Conservation (phyloP, 768 basidiomycete genomes). For the Xanthoconium purpureum region DNA sequence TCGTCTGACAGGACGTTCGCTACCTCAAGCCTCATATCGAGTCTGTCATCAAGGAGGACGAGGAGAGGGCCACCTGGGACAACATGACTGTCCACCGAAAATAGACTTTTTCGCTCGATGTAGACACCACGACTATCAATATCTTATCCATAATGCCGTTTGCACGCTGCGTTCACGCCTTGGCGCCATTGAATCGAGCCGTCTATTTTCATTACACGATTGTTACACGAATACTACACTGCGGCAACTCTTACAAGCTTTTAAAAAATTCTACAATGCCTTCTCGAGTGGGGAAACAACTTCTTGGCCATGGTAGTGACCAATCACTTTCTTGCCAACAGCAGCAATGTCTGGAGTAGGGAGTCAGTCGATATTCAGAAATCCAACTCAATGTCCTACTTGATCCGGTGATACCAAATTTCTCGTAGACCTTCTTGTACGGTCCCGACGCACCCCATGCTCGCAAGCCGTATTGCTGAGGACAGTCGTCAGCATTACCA, state of each 20-base stretch:
- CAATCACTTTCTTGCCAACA: slow-evolving; percentile 82
- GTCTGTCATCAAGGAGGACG: slow-evolving; percentile 69
- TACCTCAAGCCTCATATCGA: slow-evolving; percentile 81
- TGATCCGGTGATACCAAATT: slow-evolving; percentile 78
- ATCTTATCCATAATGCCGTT: slow-evolving; percentile 12
- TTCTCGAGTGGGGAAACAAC: slow-evolving; percentile 75
- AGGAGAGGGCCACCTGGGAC: slow-evolving; percentile 82
- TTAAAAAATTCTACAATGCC: slow-evolving; percentile 46
- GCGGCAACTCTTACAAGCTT: background rate
- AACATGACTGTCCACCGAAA: slow-evolving; percentile 67
- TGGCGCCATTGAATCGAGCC: background rate
- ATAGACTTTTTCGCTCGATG: slow-evolving; percentile 37
- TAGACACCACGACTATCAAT: slow-evolving; percentile 25
- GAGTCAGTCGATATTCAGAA: slow-evolving; percentile 6
- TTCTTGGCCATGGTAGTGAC: slow-evolving; percentile 76
- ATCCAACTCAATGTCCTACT: slow-evolving; percentile 40
- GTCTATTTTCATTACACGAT: slow-evolving; percentile 12
- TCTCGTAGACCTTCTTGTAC: slow-evolving; percentile 87
- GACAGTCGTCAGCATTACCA: background rate
- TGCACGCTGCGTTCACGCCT: background rate
- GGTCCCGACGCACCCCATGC: slow-evolving; percentile 90
- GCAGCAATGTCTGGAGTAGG: slow-evolving; percentile 60
- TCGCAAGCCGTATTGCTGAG: slow-evolving; percentile 64
- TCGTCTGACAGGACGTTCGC: slow-evolving; percentile 66
- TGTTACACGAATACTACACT: slow-evolving; percentile 15